These are phyloP conservation scores for Trichodelitschia bisporula DNA, from an alignment of 495 filamentous ascomycete genomes.

Conservation along the genomic window DNA sequence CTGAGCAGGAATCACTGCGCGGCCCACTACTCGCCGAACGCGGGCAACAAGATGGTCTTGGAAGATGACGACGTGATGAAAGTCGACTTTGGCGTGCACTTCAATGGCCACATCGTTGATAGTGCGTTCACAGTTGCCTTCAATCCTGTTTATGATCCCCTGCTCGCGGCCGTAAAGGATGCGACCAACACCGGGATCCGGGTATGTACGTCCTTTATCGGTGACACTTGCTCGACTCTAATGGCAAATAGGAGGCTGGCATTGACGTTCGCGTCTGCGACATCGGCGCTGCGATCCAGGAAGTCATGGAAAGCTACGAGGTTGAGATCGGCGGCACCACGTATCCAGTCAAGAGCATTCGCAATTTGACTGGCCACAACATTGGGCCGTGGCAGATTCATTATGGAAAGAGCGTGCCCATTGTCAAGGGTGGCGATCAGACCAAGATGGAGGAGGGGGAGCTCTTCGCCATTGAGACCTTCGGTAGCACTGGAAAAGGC, in stretches of 20 bases:
- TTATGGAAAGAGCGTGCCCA: constrained; percentile 34
- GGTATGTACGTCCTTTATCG: constrained; percentile 12
- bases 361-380: constrained; percentile 32
- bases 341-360: constrained; percentile 31
- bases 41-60: constrained; percentile 32
- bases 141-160: constrained; percentile 33
- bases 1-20: constrained; percentile 33
- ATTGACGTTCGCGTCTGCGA: constrained; percentile 36
- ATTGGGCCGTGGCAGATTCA: constrained; percentile 35
- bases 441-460: constrained; percentile 46
- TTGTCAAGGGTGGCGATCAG: constrained; percentile 30
- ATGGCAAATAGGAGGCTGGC: constrained; percentile 22
- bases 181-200: constrained; percentile 36
- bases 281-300: constrained; percentile 36
- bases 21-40: constrained; percentile 39
- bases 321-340: constrained; percentile 29
- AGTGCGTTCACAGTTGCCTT: constrained; percentile 39
- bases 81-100: constrained; percentile 40
- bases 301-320: constrained; percentile 44
- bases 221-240: background rate
- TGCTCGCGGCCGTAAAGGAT: constrained; percentile 34
- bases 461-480: constrained; percentile 40
- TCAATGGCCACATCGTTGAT: constrained; percentile 42
- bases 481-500: constrained; percentile 34
- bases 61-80: constrained; percentile 36